phyloP scores from a whole-genome alignment of 495 filamentous ascomycete species.

The Penicillium egyptiacum region DNA sequence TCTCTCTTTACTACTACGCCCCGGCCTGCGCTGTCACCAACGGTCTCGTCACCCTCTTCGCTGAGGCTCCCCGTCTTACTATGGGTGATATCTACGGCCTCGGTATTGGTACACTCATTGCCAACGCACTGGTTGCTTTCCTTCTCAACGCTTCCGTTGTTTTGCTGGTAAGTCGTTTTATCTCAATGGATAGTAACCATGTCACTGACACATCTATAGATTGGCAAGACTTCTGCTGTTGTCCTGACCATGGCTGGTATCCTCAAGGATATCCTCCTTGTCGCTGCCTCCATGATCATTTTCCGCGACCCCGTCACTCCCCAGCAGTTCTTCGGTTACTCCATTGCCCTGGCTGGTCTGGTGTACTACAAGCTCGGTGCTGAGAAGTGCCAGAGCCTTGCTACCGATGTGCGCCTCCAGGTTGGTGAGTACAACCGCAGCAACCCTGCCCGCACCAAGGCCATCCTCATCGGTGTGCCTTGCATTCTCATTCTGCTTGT shows the following conservation, averaged over 20 bases:
- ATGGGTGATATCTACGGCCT: conserved; percentile 69
- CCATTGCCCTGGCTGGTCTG: conserved; percentile 84
- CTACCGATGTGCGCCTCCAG: conserved; percentile 54
- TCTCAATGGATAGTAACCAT: background rate
- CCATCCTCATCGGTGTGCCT: conserved; percentile 56
- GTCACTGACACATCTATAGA: conserved; percentile 54
- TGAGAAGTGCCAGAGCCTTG: conserved; percentile 68
- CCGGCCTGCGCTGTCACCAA: conserved; percentile 87
- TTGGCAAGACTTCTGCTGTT: conserved; percentile 91
- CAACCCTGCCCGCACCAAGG: conserved; percentile 67
- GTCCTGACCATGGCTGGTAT: conserved; percentile 94
- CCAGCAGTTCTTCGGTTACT: conserved; percentile 94
- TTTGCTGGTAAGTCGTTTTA: conserved; percentile 64
- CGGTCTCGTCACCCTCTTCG: conserved; percentile 66
- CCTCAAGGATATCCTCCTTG: conserved; percentile 92
- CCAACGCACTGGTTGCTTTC: conserved; percentile 80
- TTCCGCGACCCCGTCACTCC: conserved; percentile 76
- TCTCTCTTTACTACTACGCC: conserved; percentile 91
- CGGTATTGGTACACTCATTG: conserved; percentile 68
- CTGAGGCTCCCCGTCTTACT: conserved; percentile 67
- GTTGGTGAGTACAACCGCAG: conserved; percentile 53
- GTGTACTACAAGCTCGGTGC: conserved; percentile 94
- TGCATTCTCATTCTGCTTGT: conserved; percentile 58
- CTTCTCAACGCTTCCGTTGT: conserved; percentile 85
- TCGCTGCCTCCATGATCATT: conserved; percentile 80